Conservation (phyloP, 2,329 filamentous ascomycete genomes). For the Pyrenochaeta sp. region DNA sequence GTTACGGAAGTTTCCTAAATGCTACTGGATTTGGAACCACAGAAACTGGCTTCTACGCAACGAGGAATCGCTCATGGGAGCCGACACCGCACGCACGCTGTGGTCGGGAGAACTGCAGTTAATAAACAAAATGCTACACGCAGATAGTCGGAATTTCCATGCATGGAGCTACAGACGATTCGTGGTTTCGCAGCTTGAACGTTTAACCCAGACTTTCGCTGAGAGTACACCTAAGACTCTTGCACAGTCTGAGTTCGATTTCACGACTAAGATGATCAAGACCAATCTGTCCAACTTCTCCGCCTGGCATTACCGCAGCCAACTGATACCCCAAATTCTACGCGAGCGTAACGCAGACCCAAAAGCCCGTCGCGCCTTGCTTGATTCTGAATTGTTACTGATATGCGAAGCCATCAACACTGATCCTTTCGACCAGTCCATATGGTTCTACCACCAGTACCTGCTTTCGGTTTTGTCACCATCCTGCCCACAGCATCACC, state of each 20-base stretch:
- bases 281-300: constrained; percentile 94
- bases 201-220: constrained; percentile 38
- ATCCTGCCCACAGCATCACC: constrained; percentile 59
- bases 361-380: constrained; percentile 69
- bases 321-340: constrained; percentile 80
- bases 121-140: constrained; percentile 85
- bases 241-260: constrained; percentile 82
- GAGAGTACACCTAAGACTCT: constrained; percentile 60
- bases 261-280: constrained; percentile 88
- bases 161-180: constrained; percentile 91
- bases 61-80: constrained; percentile 70
- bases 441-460: constrained; percentile 97
- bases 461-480: constrained; percentile 72
- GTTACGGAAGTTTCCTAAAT: constrained; percentile 87
- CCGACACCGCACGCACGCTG: constrained; percentile 65
- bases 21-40: constrained; percentile 99
- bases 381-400: constrained; percentile 79
- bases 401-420: constrained; percentile 83
- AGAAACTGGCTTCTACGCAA: constrained; percentile 83
- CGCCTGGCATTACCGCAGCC: constrained; percentile 91
- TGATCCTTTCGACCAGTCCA: constrained; percentile 91
- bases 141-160: constrained; percentile 92
- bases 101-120: constrained; percentile 88
- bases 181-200: constrained; percentile 80
- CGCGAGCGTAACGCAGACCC: constrained; percentile 73